Conservation (phyloP, 805 yeast genomes). For the Pichia manshurica region DNA sequence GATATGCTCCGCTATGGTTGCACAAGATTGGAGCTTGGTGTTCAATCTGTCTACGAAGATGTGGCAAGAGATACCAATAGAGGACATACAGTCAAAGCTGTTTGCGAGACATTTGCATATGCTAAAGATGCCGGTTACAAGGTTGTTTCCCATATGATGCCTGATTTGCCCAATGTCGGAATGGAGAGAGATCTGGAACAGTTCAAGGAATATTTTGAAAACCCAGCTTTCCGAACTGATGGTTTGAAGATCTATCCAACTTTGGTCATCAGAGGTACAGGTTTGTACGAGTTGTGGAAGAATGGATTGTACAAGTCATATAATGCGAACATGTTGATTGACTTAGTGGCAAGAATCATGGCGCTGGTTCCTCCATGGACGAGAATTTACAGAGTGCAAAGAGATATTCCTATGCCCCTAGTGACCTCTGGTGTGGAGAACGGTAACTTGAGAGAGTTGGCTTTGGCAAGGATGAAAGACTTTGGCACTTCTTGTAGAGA, state of each 20-base stretch:
- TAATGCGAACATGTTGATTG: constrained; percentile 89
- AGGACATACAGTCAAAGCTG: constrained; percentile 95
- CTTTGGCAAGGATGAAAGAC: constrained; percentile 96
- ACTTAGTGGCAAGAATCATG: constrained; percentile 89
- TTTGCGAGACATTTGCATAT: constrained; percentile 88
- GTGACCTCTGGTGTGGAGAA: constrained; percentile 98
- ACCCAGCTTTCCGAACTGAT: constrained; percentile 94
- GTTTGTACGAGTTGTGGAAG: constrained; percentile 95
- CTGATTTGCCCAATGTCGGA: constrained; percentile 96
- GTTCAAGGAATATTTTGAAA: constrained; percentile 92
- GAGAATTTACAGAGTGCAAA: constrained; percentile 93
- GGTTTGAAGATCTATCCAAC: constrained; percentile 96
- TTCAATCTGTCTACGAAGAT: constrained; percentile 94
- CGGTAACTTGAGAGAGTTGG: constrained; percentile 92
- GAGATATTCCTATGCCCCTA: constrained; percentile 98
- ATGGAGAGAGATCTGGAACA: constrained; percentile 97
- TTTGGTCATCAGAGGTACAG: constrained; percentile 94
- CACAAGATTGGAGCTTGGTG: constrained; percentile 94
- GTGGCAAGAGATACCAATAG: constrained; percentile 97
- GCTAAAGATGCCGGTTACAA: constrained; percentile 99
- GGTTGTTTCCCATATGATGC: constrained; percentile 99
- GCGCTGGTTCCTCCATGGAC: constrained; percentile 99
- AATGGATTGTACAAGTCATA: constrained; percentile 91
- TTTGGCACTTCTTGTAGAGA: constrained; percentile 95
- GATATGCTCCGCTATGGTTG: constrained; percentile 97